Base-by-base conservation (phyloP, 345 rosid species). In the Dimocarpus longan region DNA sequence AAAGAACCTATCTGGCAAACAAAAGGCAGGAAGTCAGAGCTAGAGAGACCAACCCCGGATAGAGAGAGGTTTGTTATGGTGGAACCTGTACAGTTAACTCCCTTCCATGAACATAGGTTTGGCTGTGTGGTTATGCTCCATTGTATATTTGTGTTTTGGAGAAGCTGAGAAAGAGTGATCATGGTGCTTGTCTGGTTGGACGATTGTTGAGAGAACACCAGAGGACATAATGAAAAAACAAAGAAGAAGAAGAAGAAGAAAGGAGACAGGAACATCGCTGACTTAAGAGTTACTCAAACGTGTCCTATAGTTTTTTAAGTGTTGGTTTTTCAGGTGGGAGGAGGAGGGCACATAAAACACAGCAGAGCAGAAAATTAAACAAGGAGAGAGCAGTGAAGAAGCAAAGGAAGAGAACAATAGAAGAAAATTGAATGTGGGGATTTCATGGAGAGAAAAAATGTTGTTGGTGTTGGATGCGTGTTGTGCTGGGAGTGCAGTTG, bases 1-100 rank as follows among this genome's bases (percentile, higher is more conserved):
- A 92, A 80, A 80, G 98, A 84, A 54, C 79, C 66, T 80, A 93
- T 85, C 68, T 85, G 60, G 88, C 92, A 95, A 71, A 85, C 75
- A 28, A 75, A 44, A 65, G 92, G 78, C 28, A 92, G 75, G 79
- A 88, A 70, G 1, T 79, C 79, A 79, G 92, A 79, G 68, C 63
- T 66, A 18, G 87, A 80, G 76, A 91, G 75, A 66, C 71, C 84
- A 28, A 85, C 78, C 76, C 79, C 82, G 70, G 80, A 80, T 46
- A 93, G 80, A 74, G 85, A 84, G 56, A 90, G 73, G 18, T 4
- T 12, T 13, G 78, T 73, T 70, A 93, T 69, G 32, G 86, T 75
- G 62, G 85, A 77, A 71, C 12, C 66, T 85, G 83, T 81, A 85
- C 98, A 91, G 0, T 6, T 8, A 78, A 93, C 91, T 8, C 91